These are phyloP conservation scores for Metschnikowia dekortorum DNA, from an alignment of 805 yeast species.

Conservation along the genomic window DNA sequence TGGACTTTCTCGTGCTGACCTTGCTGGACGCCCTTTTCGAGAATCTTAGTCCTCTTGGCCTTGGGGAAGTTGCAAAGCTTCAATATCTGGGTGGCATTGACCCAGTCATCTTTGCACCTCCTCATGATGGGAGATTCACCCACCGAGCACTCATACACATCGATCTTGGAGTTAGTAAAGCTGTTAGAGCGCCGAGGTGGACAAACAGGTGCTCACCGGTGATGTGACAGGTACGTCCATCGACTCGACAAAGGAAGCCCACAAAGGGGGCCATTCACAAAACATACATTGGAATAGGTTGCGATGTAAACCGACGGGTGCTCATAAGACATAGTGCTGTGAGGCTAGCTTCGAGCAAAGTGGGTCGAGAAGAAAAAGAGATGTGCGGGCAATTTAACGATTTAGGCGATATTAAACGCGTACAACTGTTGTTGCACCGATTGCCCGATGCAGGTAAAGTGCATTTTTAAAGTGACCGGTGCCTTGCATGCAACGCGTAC, in stretches of 20 bases:
- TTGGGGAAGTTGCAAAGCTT: conserved; percentile 93
- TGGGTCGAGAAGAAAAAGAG: conserved; percentile 12
- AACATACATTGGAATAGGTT: conserved; percentile 43
- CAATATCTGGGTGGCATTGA: conserved; percentile 92
- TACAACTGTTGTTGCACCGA: conserved; percentile 9
- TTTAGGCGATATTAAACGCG: conserved; percentile 17
- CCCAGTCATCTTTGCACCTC: conserved; percentile 88
- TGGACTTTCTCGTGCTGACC: conserved; percentile 91
- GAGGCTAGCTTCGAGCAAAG: conserved; percentile 5
- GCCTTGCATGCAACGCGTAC: conserved; percentile 1
- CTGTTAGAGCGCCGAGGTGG: neutral
- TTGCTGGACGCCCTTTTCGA: conserved; percentile 88
- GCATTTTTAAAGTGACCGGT: conserved; percentile 1
- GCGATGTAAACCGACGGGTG: conserved; percentile 42
- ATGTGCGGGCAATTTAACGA: conserved; percentile 19
- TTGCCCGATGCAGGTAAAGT: conserved; percentile 7
- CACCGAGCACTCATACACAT: conserved; percentile 69
- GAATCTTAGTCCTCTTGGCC: conserved; percentile 86
- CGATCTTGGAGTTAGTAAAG: conserved; percentile 27
- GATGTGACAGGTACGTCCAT: neutral
- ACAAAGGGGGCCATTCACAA: neutral
- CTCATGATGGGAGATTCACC: conserved; percentile 82
- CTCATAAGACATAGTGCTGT: conserved; percentile 23
- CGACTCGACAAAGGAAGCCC: neutral
- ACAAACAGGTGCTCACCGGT: neutral